A percentile compares a stretch with the other conserved stretches of the same genome.
Conservation (phyloP, 345 rosid genomes). For the Brassica napus region DNA sequence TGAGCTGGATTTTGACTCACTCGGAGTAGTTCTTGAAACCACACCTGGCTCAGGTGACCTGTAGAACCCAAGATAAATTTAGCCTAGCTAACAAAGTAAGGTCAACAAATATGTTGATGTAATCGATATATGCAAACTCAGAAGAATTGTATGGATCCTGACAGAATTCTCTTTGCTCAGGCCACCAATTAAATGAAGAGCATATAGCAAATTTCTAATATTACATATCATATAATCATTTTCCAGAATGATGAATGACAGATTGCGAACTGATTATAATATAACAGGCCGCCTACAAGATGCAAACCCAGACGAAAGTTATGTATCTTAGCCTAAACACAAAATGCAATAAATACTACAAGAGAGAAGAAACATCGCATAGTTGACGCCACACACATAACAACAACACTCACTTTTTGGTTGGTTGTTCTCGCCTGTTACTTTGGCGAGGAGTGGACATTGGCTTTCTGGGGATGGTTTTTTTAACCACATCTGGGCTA, state of each 20-base stretch:
- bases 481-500: conserved; percentile 12
- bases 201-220: not conserved
- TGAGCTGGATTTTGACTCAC: conserved; percentile 43
- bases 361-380: conserved; percentile 6
- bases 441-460: conserved; percentile 24
- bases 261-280: not conserved
- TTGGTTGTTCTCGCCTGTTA: conserved; percentile 22
- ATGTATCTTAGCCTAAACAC: conserved; percentile 20
- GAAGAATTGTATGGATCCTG: not conserved
- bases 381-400: not conserved
- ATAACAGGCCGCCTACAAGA: not conserved
- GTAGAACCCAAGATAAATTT: conserved; percentile 21
- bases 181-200: not conserved
- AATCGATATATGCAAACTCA: not conserved
- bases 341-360: conserved; percentile 1
- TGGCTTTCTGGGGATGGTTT: conserved; percentile 1
- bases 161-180: not conserved
- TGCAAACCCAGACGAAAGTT: conserved; percentile 12
- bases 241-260: not conserved
- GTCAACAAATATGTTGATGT: not conserved
- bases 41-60: conserved; percentile 51
- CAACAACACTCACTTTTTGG: conserved; percentile 35
- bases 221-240: conserved; percentile 12
- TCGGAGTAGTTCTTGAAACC: conserved; percentile 39
- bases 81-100: not conserved